A percentile compares a stretch with the other conserved stretches of the same genome.
These are phyloP conservation scores for Cyclotella baltica DNA, from an alignment of 108 stramenopile species.

Conservation along the genomic window DNA sequence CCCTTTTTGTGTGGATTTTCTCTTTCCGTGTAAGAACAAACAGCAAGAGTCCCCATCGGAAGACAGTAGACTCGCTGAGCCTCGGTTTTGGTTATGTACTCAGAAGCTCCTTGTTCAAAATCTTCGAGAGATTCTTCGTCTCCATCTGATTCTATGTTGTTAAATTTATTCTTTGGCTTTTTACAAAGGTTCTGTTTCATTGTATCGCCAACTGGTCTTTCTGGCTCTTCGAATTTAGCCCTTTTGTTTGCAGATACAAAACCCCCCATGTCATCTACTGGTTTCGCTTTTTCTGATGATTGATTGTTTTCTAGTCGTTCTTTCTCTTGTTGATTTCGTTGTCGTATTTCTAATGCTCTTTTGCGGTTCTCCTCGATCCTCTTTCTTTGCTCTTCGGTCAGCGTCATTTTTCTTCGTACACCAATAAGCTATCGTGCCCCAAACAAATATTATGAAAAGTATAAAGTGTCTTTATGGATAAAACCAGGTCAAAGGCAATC, in stretches of 20 bases:
- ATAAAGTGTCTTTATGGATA: not conserved
- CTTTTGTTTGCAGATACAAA: slow-evolving; percentile 14
- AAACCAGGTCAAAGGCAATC: not conserved
- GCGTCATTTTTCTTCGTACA: slow-evolving; percentile 39
- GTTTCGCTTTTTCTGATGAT: not conserved
- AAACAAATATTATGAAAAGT: not conserved
- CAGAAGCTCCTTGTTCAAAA: slow-evolving; percentile 75
- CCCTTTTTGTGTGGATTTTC: slow-evolving; percentile 74
- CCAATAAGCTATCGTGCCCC: not conserved
- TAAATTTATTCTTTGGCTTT: not conserved
- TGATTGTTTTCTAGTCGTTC: slow-evolving; percentile 6
- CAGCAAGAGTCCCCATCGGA: slow-evolving; percentile 82
- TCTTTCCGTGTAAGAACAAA: slow-evolving; percentile 66
- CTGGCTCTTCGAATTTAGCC: not conserved
- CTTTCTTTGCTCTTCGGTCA: slow-evolving; percentile 81
- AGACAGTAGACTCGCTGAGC: slow-evolving; percentile 77
- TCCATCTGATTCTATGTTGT: slow-evolving; percentile 19
- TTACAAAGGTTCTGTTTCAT: slow-evolving; percentile 30
- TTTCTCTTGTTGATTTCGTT: slow-evolving; percentile 52
- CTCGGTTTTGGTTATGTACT: slow-evolving; percentile 75
- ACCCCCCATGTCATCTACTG: slow-evolving; percentile 27
- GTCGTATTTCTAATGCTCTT: slow-evolving; percentile 71
- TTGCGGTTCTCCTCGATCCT: slow-evolving; percentile 78
- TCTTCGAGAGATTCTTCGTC: slow-evolving; percentile 67
- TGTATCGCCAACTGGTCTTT: not conserved